Base-by-base conservation (phyloP, 345 rosid species). In the Acer yangbiense region DNA sequence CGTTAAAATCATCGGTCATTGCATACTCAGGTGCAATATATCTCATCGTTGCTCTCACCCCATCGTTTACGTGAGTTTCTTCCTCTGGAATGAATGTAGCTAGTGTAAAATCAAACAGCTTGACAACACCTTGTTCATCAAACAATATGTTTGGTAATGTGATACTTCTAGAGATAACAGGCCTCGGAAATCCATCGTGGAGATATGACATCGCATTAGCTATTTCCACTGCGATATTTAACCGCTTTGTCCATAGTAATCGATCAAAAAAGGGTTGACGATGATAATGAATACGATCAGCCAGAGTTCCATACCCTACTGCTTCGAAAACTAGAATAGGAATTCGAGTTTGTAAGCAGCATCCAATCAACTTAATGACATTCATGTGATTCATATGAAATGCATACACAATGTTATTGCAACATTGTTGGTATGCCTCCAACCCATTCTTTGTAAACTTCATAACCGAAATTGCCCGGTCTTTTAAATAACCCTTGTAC, bases 21-120 rank as follows among this genome's bases (percentile, higher is more conserved):
- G 55, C 1, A 14, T 13, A 70, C 14, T 76, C 83, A 5, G 83
- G 84, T 7, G 81, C 79, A 7, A 55, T 0, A 41, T 7, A n/a
- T 52, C 76, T 67, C 0, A 1, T 0, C 18, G 70, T 66, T 12
- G 77, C 84, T 21, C 6, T 18, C 44, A 27, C 3, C 10, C 3
- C 14, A 27, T 44, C 75, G 46, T 61, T 4, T 12, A 65, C 79
- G 23, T 39, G 62, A 6, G 60, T 25, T 63, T 72, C 21, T 4
- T 67, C 77, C 27, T 73, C 41, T 11, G 60, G 68, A 62, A 73
- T 73, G 12, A 39, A 72, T 6, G 14, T 18, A 3, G 48, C 20
- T 32, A 4, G 16, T 35, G 54, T 41, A 8, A 73, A 73, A 41
- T 73, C 55, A 41, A 35, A 73, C n/a, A 73, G 9, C 9, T 60